phyloP scores from a whole-genome alignment of 1,284 basidiomycete species.

The Golubevia sp. region DNA sequence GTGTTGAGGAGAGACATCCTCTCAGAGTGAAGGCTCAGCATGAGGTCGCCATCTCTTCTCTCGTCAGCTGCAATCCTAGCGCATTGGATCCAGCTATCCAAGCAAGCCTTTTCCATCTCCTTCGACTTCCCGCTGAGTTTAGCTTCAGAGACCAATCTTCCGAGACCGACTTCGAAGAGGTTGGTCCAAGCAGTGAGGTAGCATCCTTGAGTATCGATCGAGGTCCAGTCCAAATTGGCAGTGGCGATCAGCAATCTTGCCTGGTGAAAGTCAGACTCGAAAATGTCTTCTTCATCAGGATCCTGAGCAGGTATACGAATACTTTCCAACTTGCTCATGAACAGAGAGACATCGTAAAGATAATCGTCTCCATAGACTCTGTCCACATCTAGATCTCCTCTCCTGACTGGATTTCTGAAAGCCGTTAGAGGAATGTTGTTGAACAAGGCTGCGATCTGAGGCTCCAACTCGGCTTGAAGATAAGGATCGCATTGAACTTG shows the following conservation, averaged over 20 bases:
- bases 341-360: constrained; percentile 21
- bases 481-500: constrained; percentile 33
- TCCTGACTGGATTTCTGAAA: constrained; percentile 25
- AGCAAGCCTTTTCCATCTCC: constrained; percentile 17
- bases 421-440: constrained; percentile 29
- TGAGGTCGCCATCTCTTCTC: constrained; percentile 27
- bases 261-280: constrained; percentile 18
- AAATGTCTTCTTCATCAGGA: constrained; percentile 13
- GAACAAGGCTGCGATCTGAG: constrained; percentile 26
- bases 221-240: constrained; percentile 45
- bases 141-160: constrained; percentile 21
- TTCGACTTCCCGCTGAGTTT: constrained; percentile 12
- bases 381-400: constrained; percentile 36
- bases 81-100: constrained; percentile 25
- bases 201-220: constrained; percentile 36
- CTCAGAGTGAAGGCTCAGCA: constrained; percentile 31
- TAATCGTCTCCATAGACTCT: constrained; percentile 34
- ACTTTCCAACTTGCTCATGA: constrained; percentile 35
- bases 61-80: constrained; percentile 32
- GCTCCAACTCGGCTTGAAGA: constrained; percentile 20
- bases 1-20: constrained; percentile 27
- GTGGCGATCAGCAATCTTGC: constrained; percentile 20
- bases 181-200: constrained; percentile 34
- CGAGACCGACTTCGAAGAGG: constrained; percentile 20
- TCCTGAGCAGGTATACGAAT: constrained; percentile 13